Conservation (phyloP, 2,329 filamentous ascomycete genomes). For the Diaporthe batatas region DNA sequence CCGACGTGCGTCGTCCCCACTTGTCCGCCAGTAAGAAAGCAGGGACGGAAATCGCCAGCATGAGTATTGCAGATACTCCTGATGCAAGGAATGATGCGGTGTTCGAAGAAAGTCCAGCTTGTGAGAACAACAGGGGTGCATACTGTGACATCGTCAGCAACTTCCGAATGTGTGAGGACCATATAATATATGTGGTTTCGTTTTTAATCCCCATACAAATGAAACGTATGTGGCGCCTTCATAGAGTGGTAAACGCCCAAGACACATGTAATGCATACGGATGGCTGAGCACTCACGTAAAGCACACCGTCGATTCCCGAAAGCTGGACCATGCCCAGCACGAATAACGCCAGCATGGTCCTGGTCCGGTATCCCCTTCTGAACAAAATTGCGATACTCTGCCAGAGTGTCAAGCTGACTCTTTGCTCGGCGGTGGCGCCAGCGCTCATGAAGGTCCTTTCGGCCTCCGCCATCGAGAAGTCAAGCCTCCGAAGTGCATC, state of each 20-base stretch:
- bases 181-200: no score
- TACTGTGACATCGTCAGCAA: conserved; percentile 57
- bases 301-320: conserved; percentile 74
- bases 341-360: conserved; percentile 66
- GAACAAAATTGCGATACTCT: conserved; percentile 52
- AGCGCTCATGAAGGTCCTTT: conserved; percentile 58
- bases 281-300: conserved; percentile 59
- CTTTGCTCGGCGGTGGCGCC: conserved; percentile 46
- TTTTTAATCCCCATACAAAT: no score
- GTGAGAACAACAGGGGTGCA: conserved; percentile 70
- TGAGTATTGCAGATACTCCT: conserved; percentile 70
- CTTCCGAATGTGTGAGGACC: background rate
- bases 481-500: conserved; percentile 57
- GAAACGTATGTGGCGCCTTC: no score
- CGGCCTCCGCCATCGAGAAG: conserved; percentile 59
- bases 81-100: conserved; percentile 72
- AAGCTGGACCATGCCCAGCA: conserved; percentile 71
- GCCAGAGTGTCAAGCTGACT: conserved; percentile 50
- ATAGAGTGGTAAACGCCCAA: no score
- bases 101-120: conserved; percentile 68
- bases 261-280: no score
- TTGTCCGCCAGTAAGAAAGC: conserved; percentile 68
- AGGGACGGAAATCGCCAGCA: conserved; percentile 69
- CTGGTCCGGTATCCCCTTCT: conserved; percentile 58
- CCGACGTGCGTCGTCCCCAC: conserved; percentile 68